Evolutionary conservation across 345 rosid species (phyloP).

Genomic region (Ceriops tagal): DNA sequence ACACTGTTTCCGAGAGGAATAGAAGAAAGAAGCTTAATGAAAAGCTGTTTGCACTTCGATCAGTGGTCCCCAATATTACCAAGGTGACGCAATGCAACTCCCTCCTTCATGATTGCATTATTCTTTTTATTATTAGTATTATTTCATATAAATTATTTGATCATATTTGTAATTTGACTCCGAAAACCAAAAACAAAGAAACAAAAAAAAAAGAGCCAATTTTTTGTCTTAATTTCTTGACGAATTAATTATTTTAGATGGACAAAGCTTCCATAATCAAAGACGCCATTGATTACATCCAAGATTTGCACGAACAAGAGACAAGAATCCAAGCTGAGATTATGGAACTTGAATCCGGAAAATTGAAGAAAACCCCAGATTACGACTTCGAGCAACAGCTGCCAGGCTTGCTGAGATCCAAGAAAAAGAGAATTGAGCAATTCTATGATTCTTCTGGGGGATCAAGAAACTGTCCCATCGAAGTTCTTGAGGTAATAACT

Average conservation of each 20-base stretch:
- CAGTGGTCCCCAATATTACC: constrained; percentile 95
- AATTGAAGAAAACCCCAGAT: constrained; percentile 31
- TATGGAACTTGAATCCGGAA: constrained; percentile 68
- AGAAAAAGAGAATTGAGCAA: constrained; percentile 57
- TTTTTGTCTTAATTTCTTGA: background rate
- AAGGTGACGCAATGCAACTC: constrained; percentile 41
- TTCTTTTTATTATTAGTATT: too few relatives aligned
- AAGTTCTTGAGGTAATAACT: constrained; percentile 49
- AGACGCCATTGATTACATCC: constrained; percentile 87
- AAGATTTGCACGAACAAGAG: constrained; percentile 80
- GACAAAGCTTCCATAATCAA: constrained; percentile 98
- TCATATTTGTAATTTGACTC: too few relatives aligned
- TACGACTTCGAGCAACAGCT: constrained; percentile 57
- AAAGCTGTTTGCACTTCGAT: constrained; percentile 79
- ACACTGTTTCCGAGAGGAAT: constrained; percentile 84
- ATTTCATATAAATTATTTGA: too few relatives aligned
- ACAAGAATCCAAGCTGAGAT: constrained; percentile 64
- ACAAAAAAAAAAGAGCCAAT: background rate
- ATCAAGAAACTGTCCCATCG: constrained; percentile 48
- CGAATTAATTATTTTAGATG: constrained; percentile 44
- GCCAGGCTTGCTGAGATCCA: constrained; percentile 56
- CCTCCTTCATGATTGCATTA: too few relatives aligned
- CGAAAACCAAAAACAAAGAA: too few relatives aligned
- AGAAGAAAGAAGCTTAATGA: constrained; percentile 88
- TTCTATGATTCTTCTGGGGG: constrained; percentile 31